A percentile compares a stretch with the other conserved stretches of the same genome.
phyloP scores from a whole-genome alignment of 352 stramenopile species.

The Globisporangium uncinulatum region DNA sequence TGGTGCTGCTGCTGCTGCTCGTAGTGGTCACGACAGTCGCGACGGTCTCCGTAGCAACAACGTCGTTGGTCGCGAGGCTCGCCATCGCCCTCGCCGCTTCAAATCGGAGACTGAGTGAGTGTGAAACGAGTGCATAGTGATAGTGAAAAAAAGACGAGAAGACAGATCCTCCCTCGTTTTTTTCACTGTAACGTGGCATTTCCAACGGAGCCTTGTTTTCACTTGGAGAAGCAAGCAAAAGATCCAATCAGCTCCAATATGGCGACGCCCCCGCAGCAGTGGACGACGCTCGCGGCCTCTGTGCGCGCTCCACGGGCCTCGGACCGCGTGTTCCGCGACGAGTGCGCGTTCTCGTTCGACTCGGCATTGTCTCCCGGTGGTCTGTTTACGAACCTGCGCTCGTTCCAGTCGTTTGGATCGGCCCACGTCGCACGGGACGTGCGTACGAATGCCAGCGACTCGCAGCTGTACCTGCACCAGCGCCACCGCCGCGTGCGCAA shows the following conservation, averaged over 20 bases:
- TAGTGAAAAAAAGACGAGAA: not conserved
- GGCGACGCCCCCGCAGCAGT: not conserved
- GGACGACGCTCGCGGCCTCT: slow-evolving; percentile 23
- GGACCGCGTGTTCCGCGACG: slow-evolving; percentile 93
- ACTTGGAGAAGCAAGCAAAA: too few relatives aligned
- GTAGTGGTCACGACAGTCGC: not conserved
- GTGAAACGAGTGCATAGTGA: not conserved
- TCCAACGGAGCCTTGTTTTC: too few relatives aligned
- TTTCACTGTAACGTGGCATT: not conserved
- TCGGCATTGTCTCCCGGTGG: slow-evolving; percentile 59
- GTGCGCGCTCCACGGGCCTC: slow-evolving; percentile 46
- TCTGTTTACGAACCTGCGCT: slow-evolving; percentile 91
- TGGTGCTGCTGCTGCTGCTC: not conserved
- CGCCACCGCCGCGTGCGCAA: slow-evolving; percentile 34
- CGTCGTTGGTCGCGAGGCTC: not conserved
- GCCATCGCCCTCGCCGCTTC: not conserved
- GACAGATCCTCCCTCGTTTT: not conserved
- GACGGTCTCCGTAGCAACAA: not conserved
- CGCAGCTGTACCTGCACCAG: slow-evolving; percentile 76
- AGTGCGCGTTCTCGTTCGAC: slow-evolving; percentile 98
- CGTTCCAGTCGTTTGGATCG: slow-evolving; percentile 90
- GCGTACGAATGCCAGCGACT: slow-evolving; percentile 3
- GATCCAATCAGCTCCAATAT: not conserved
- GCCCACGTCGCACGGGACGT: slow-evolving; percentile 58
- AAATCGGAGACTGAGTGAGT: not conserved